Percentiles rank a stretch among this genome's conserved stretches.
phyloP scores from a whole-genome alignment of 805 yeast species.

The Starmerella sp. region DNA sequence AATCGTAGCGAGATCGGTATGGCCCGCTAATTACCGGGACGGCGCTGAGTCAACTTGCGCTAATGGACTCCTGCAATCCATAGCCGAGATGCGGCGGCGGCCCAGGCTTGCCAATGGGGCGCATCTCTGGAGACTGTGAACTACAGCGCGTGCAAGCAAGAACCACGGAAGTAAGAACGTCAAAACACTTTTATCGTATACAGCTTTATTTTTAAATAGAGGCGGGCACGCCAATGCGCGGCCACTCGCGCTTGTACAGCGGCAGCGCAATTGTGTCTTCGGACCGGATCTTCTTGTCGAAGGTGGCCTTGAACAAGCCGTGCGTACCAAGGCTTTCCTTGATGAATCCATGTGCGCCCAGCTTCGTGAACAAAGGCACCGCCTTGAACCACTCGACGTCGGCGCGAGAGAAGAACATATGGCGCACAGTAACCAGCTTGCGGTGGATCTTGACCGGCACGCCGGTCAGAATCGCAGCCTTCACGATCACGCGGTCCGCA shows the following conservation, averaged over 20 bases:
- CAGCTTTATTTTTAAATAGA: neutral
- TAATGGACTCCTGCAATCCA: too few species aligned
- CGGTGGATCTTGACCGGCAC: conserved; percentile 93
- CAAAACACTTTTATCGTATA: neutral
- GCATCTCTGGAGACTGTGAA: too few species aligned
- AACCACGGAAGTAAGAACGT: neutral
- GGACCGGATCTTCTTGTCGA: conserved; percentile 79
- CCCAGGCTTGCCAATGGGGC: too few species aligned
- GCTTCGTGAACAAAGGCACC: conserved; percentile 82
- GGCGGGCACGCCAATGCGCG: conserved; percentile 28
- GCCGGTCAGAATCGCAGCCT: conserved; percentile 83
- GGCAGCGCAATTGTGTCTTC: conserved; percentile 94
- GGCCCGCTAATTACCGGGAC: too few species aligned
- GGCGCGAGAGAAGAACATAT: conserved; percentile 90
- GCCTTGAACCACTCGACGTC: conserved; percentile 85
- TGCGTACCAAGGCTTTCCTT: conserved; percentile 96
- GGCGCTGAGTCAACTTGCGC: too few species aligned
- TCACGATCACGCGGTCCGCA: conserved; percentile 71
- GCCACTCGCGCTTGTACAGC: conserved; percentile 89
- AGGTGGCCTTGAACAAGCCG: conserved; percentile 93
- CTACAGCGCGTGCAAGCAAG: too few species aligned
- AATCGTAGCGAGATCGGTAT: too few species aligned
- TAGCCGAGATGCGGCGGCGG: neutral
- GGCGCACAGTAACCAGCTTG: conserved; percentile 79
- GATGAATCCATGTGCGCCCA: conserved; percentile 89